Conservation (phyloP, 2,329 filamentous ascomycete genomes). For the Clathrospora elynae region DNA sequence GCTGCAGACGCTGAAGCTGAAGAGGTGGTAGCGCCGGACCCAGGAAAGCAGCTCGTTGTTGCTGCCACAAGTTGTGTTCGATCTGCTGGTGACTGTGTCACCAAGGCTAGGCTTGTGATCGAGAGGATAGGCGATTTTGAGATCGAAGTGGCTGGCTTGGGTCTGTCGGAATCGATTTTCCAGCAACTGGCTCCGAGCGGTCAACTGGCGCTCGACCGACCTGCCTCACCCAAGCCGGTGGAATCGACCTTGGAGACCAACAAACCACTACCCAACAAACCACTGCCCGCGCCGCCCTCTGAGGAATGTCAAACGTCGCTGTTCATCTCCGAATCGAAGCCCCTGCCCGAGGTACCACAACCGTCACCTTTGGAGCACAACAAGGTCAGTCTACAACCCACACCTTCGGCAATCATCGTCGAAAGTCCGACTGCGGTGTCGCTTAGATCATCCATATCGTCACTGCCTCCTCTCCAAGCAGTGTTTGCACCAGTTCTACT, state of each 20-base stretch:
- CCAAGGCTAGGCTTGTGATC: conserved; percentile 81
- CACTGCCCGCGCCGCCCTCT: conserved; percentile 45
- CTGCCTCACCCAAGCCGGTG: conserved; percentile 15
- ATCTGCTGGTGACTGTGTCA: conserved; percentile 87
- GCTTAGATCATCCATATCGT: conserved; percentile 57
- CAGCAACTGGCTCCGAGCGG: conserved; percentile 32
- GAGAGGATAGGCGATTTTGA: conserved; percentile 92
- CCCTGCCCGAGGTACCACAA: conserved; percentile 67
- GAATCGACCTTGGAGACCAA: conserved; percentile 37
- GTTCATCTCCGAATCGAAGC: conserved; percentile 65
- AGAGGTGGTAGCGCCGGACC: conserved; percentile 79
- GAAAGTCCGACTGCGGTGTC: conserved; percentile 44
- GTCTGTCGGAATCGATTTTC: conserved; percentile 50
- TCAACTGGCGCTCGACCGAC: conserved; percentile 16
- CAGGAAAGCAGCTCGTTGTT: conserved; percentile 74
- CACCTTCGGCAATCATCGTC: conserved; percentile 27
- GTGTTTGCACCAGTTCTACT: conserved; percentile 36
- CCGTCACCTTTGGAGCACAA: conserved; percentile 44
- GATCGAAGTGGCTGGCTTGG: conserved; percentile 57
- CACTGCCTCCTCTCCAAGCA: conserved; percentile 48
- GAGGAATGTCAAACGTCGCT: conserved; percentile 48
- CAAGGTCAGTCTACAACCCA: conserved; percentile 31
- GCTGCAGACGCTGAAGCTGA: conserved; percentile 69
- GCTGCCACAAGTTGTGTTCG: conserved; percentile 88
- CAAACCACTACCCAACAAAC: conserved; percentile 48